Conservation (phyloP, 768 basidiomycete species). For the Xerocomus potaroensis region DNA sequence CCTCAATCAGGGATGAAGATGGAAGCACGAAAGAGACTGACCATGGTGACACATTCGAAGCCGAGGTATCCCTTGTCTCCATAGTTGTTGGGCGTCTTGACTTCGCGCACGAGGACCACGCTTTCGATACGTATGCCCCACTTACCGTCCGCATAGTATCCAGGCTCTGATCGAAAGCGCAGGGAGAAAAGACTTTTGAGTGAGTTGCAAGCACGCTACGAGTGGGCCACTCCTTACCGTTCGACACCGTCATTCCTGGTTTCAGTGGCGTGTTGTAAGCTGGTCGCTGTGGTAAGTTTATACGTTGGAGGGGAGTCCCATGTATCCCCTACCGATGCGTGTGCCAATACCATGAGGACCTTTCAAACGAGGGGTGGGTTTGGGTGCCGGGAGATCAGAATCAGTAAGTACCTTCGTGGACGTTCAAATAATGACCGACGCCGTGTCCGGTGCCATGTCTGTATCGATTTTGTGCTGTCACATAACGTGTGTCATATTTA, state of each 20-base stretch:
- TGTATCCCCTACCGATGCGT: conserved; percentile 31
- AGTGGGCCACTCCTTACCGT: conserved; percentile 39
- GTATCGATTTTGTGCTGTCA: conserved; percentile 5
- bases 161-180: conserved; percentile 55
- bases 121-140: conserved; percentile 95
- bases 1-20: neutral
- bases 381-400: neutral
- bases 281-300: conserved; percentile 21
- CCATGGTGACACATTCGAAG: conserved; percentile 87
- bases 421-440: conserved; percentile 91
- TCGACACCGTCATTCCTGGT: conserved; percentile 86
- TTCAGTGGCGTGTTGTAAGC: conserved; percentile 68
- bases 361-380: conserved; percentile 11
- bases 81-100: conserved; percentile 71
- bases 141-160: conserved; percentile 85
- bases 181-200: neutral
- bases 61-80: conserved; percentile 77
- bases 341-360: conserved; percentile 57
- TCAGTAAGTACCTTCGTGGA: conserved; percentile 62
- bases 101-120: conserved; percentile 73
- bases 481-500: neutral
- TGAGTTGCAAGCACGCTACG: neutral
- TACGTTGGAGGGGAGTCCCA: neutral
- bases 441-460: conserved; percentile 95
- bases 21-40: conserved; percentile 31